Evolutionary conservation across 2,329 filamentous ascomycete species (phyloP), one percentile per base, ranked within the genome.

Genomic region (Paramyrothecium sp.): DNA sequence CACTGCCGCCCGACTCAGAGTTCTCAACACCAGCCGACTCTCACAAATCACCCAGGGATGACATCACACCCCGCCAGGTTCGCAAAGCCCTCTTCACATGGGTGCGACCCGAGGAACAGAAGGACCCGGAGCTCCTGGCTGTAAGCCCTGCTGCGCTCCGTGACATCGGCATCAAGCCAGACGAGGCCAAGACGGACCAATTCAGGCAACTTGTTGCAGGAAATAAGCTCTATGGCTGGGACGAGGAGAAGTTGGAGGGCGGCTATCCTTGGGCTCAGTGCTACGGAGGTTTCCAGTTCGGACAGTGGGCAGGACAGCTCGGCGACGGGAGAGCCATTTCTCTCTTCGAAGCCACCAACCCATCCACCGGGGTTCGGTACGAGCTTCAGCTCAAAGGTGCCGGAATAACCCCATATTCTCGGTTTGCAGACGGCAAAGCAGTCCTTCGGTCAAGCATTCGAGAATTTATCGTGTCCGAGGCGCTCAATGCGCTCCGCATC

Each of bases 181-280:
- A 83, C 2, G 90, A 95, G 63, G 86, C 88, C 51, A 73, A 84
- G 52, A 90, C 85, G 0, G 82, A 90, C 1, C 88, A 91, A 12
- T 97, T 98, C 71, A 83, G 84, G 60, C 81, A 89, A 58, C 81
- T 92, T 1, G 89, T 96, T 7, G 86, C 90, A 0, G 95, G 95
- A 3, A 96, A 95, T 70, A 88, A 86, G 68, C 82, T 97, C 16
- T 85, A 90, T 56, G 94, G 92, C 53, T 90, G 89, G 85, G 84
- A 92, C 61, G 84, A 89, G 58, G 82, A 86, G 57, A 81, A 79
- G 62, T 71, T 77, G 22, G 77, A 86, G 57, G 89, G 90, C 20
- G 87, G 95, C 48, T 99, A 99, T 71, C 94, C 95, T 0, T 99
- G 95, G 95, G 93, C 95, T 33, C 95, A 99, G 75, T 98, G 95